Evolutionary conservation across 2,329 filamentous ascomycete species (phyloP).

Genomic region (Penicillium sp.): DNA sequence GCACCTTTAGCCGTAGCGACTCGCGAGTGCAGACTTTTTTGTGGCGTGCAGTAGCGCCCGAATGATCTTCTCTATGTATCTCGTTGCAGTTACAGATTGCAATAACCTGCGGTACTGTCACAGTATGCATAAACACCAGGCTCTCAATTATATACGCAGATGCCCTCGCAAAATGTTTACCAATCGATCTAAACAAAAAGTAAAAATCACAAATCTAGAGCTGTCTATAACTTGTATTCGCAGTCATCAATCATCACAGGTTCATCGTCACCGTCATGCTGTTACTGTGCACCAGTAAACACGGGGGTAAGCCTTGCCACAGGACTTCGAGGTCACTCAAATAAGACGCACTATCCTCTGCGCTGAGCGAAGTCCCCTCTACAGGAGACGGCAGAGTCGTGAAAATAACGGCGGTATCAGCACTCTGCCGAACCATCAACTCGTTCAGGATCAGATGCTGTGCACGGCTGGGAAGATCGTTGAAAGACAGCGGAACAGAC

Average conservation of each 20-base stretch:
- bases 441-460: conserved; percentile 87
- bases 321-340: conserved; percentile 74
- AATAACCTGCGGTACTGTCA: too few species aligned
- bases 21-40: conserved; percentile 10
- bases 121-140: background rate
- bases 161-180: background rate
- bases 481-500: conserved; percentile 71
- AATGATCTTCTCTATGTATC: conserved; percentile 12
- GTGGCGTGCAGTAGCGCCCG: conserved; percentile 12
- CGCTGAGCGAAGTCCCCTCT: conserved; percentile 69
- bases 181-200: background rate
- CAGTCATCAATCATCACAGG: conserved; percentile 28
- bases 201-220: conserved; percentile 1
- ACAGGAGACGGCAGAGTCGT: conserved; percentile 78
- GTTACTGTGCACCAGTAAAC: conserved; percentile 77
- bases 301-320: conserved; percentile 70
- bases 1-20: too few species aligned
- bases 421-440: conserved; percentile 66
- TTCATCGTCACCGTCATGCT: conserved; percentile 74
- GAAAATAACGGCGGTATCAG: conserved; percentile 71
- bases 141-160: background rate
- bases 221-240: conserved; percentile 6
- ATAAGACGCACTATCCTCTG: conserved; percentile 68
- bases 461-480: conserved; percentile 76
- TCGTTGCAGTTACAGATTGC: background rate